These are phyloP conservation scores for Aureobasidium sp. DNA, from an alignment of 2,329 filamentous ascomycete genomes.

Conservation along the genomic window DNA sequence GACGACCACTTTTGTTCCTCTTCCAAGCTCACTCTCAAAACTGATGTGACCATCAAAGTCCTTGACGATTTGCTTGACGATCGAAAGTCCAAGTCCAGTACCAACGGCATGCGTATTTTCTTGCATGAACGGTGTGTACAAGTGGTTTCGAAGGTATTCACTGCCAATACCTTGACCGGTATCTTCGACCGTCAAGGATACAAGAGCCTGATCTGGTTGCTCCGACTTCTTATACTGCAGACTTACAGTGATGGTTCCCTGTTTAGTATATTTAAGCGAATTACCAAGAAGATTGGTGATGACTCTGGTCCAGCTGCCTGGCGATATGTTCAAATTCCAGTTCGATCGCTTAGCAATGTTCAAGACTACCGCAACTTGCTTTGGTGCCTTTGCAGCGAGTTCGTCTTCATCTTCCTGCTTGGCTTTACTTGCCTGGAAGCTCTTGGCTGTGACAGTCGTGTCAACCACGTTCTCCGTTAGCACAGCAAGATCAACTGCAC, in stretches of 20 bases:
- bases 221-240: constrained; percentile 4
- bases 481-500: constrained; percentile 21
- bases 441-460: constrained; percentile 17
- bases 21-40: constrained; percentile 23
- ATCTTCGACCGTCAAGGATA: constrained; percentile 22
- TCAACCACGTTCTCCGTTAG: constrained; percentile 22
- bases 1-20: constrained; percentile 22
- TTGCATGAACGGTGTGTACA: constrained; percentile 31
- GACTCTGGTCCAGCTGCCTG: constrained; percentile 39
- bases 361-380: constrained; percentile 34
- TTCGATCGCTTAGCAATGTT: constrained; percentile 30
- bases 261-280: constrained; percentile 39
- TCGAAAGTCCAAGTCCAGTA: constrained; percentile 31
- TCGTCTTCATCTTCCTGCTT: constrained; percentile 12
- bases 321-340: constrained; percentile 38
- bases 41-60: constrained; percentile 24
- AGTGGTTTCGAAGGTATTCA: constrained; percentile 25
- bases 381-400: background rate
- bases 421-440: constrained; percentile 2
- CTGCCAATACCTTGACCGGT: constrained; percentile 31
- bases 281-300: constrained; percentile 45
- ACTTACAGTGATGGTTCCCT: constrained; percentile 32
- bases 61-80: constrained; percentile 28
- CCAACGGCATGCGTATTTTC: constrained; percentile 28
- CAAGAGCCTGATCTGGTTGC: background rate